Conservation (phyloP, 2,329 filamentous ascomycete genomes). For the Epicoccum sorghinum region DNA sequence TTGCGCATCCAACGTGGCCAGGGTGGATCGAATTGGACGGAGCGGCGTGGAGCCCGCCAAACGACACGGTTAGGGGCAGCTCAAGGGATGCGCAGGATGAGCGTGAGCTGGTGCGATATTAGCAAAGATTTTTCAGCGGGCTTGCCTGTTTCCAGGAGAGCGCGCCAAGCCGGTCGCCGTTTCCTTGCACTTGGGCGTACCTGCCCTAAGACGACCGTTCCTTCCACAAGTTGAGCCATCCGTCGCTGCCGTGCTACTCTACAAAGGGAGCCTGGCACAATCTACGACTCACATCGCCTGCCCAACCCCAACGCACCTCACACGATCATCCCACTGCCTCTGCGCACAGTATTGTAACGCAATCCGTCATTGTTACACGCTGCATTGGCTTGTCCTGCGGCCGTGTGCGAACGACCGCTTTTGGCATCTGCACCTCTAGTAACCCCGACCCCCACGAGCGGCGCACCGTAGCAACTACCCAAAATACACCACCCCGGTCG, state of each 20-base stretch:
- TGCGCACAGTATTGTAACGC: neutral
- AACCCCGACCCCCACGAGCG: conserved; percentile 23
- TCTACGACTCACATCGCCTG: neutral
- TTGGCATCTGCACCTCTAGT: conserved; percentile 15
- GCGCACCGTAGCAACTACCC: conserved; percentile 31
- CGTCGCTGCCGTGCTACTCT: conserved; percentile 16
- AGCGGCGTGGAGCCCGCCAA: conserved; percentile 22
- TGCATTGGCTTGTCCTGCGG: conserved; percentile 11
- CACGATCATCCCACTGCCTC: neutral
- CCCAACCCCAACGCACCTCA: conserved; percentile 3
- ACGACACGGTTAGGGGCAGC: conserved; percentile 15
- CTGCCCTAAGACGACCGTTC: conserved; percentile 22
- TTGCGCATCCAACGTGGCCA: conserved; percentile 11
- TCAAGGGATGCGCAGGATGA: conserved; percentile 17
- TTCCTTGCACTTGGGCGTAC: conserved; percentile 20
- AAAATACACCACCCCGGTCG: conserved; percentile 21
- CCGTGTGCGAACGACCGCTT: conserved; percentile 23
- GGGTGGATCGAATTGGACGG: conserved; percentile 19
- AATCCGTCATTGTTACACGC: conserved; percentile 9
- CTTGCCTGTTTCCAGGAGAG: conserved; percentile 20
- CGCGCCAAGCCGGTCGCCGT: conserved; percentile 22
- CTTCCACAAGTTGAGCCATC: conserved; percentile 11
- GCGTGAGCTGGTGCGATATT: conserved; percentile 16
- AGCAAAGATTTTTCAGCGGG: conserved; percentile 18
- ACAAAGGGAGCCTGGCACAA: conserved; percentile 15